These are phyloP conservation scores for Stylosanthes scabra DNA, from an alignment of 331 rosid genomes.

Conservation along the genomic window DNA sequence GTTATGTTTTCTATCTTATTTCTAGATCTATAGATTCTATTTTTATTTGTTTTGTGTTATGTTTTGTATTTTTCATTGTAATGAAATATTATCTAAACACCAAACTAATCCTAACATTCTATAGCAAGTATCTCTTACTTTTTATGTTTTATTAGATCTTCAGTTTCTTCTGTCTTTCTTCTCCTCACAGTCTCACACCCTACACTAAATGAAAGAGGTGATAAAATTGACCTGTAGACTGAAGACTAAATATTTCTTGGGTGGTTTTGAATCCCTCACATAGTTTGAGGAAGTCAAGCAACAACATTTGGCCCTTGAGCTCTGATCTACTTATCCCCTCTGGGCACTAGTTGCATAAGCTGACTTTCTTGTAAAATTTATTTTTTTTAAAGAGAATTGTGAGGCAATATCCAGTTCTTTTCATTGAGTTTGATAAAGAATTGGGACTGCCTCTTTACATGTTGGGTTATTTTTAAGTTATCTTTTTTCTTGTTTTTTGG, in stretches of 20 bases:
- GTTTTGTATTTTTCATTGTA: background rate
- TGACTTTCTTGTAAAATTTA: background rate
- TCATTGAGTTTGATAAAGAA: conserved; percentile 19
- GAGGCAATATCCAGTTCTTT: background rate
- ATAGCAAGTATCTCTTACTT: background rate
- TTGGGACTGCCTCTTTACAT: conserved; percentile 24
- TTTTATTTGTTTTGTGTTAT: too few species aligned
- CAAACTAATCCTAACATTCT: background rate
- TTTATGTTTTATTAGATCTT: conserved; percentile 23
- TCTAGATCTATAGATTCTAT: background rate
- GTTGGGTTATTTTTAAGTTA: conserved; percentile 2
- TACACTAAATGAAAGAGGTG: background rate
- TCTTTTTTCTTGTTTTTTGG: too few species aligned
- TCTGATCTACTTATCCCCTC: background rate
- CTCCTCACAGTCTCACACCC: conserved; percentile 20
- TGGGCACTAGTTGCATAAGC: background rate
- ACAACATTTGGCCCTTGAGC: conserved; percentile 6
- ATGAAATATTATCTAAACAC: background rate
- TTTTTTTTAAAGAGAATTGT: conserved; percentile 6
- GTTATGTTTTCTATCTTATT: too few species aligned
- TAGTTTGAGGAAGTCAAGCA: conserved; percentile 19
- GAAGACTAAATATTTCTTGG: conserved; percentile 16
- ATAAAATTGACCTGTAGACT: conserved; percentile 30
- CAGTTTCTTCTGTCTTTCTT: conserved; percentile 24
- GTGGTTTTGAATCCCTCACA: conserved; percentile 3